Evolutionary conservation across 1,139 yeast genomes (phyloP), one percentile per base, ranked within the genome.

Genomic region (Yamadazyma oceani): DNA sequence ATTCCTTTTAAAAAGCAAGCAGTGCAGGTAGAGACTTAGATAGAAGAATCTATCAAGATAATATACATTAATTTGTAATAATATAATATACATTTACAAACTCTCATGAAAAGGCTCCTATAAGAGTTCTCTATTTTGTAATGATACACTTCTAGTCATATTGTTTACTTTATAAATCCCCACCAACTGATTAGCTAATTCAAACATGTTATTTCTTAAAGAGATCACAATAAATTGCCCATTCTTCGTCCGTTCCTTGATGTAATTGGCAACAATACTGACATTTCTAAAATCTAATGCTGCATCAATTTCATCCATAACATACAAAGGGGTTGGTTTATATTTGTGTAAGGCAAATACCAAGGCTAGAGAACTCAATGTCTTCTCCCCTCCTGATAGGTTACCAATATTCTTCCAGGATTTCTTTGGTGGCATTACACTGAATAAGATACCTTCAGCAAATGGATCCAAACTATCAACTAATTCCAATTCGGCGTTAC

Each of bases 221-320:
- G 97, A 90, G 35, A 94, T 94, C 25, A 94, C 98, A 54, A 94
- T 81, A 54, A 94, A 94, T 56, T 94, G 99, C 1, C 97, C 98
- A 62, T 90, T 88, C 62, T 86, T 86, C 3, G 98, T 94, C 37
- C 97, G 73, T 52, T 92, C 97, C 55, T 89, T 90, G 57, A 94
- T 94, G 58, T 94, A 94, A 54, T 90, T 90, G 3, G 98, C 99
- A 39, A 94, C 96, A 63, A 92, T 92, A 11, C 96, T 87, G 34
- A 94, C 98, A 55, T 94, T 94, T 57, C 97, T 73, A 64, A 92
- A 94, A 66, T 94, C 99, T 50, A 94, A 73, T 1, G 99, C 99
- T 0, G 99, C 99, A 66, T 94, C 99, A 51, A 94, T 92, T 65
- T 94, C 99, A 66, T 94, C 99, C 99, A 94, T 94, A 26, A 94